Conservation (phyloP, 2,329 filamentous ascomycete species). For the Ophiostoma tasmaniense region DNA sequence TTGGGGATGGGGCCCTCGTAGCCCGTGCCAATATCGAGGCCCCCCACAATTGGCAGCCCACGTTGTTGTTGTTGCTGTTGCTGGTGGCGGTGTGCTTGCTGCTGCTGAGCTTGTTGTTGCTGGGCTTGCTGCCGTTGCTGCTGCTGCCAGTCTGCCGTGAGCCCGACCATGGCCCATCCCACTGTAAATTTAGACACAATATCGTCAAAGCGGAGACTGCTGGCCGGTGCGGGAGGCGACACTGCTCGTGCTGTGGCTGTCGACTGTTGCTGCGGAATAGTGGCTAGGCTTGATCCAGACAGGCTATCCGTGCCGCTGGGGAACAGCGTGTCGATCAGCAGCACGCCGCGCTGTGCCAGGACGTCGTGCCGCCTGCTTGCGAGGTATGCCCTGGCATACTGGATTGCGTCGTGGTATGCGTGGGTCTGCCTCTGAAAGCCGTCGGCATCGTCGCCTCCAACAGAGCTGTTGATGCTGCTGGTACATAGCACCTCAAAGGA, state of each 20-base stretch:
- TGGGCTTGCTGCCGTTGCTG: slow-evolving; percentile 10
- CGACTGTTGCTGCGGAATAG: background rate
- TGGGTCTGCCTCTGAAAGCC: slow-evolving; percentile 2
- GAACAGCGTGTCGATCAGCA: slow-evolving; percentile 21
- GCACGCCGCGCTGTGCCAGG: slow-evolving; percentile 21
- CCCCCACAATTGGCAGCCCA: background rate
- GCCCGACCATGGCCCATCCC: slow-evolving; percentile 19
- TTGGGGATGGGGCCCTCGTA: slow-evolving; percentile 6
- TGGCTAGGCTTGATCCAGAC: background rate
- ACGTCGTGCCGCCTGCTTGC: slow-evolving; percentile 19
- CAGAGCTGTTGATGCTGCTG: background rate
- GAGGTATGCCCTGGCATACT: slow-evolving; percentile 19
- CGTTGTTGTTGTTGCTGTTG: slow-evolving; percentile 1
- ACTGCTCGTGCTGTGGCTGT: background rate
- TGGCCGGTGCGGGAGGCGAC: background rate
- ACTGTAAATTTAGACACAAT: slow-evolving; percentile 18
- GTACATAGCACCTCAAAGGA: slow-evolving; percentile 22
- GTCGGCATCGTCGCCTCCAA: background rate
- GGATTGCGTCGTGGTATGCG: slow-evolving; percentile 17
- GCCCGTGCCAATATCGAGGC: background rate
- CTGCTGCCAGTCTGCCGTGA: slow-evolving; percentile 15
- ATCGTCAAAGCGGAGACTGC: slow-evolving; percentile 18
- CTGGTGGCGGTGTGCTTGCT: background rate
- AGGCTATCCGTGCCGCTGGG: slow-evolving; percentile 8
- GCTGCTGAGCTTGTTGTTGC: background rate